Base-by-base conservation (phyloP, 768 basidiomycete species). In the Podaxis pistillaris region DNA sequence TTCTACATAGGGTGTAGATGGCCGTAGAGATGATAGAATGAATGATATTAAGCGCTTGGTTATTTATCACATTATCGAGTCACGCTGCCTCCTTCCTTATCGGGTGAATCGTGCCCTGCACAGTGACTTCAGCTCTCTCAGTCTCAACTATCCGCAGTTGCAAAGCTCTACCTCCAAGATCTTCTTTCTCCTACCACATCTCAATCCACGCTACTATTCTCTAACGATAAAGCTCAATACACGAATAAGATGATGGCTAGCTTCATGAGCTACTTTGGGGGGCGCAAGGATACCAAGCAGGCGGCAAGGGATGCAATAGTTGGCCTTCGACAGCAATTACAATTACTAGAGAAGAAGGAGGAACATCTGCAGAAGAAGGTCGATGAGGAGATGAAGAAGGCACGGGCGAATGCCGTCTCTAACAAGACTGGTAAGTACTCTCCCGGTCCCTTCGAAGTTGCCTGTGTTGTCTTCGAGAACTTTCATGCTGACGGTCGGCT, bases 271-370 rank as follows among this genome's bases (percentile, higher is more conserved):
- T 96, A 91, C 80, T 94, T 99, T 74, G 90, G 89, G 12, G 88
- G 90, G 55, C 84, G 87, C 66, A 85, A 87, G 68, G 91, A 96
- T 71, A 83, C 93, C 24, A 93, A 91, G 75, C 87, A 90, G 76
- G 80, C 88, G 28, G 89, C 96, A 50, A 84, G 94, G 66, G 93
- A 97, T 73, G 93, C 97, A 53, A 99, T 99, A 74, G 91, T 98
- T 63, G 84, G 83, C 50, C 81, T 99, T 68, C 87, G 96, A 70
- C 90, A 96, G 77, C 95, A 98, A 74, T 84, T 98, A 65, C 86
- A 93, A 77, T 91, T 96, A 88, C 87, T 98, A 68, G 95, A 98
- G 86, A 99, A 98, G 93, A 98, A 96, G 82, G 97, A 98, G 80
- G 96, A 98, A 74, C 83, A 93, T 75, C 79, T 98, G 65, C 89